Conservation (phyloP, 495 filamentous ascomycete species). For the Cryomyces minteri region DNA sequence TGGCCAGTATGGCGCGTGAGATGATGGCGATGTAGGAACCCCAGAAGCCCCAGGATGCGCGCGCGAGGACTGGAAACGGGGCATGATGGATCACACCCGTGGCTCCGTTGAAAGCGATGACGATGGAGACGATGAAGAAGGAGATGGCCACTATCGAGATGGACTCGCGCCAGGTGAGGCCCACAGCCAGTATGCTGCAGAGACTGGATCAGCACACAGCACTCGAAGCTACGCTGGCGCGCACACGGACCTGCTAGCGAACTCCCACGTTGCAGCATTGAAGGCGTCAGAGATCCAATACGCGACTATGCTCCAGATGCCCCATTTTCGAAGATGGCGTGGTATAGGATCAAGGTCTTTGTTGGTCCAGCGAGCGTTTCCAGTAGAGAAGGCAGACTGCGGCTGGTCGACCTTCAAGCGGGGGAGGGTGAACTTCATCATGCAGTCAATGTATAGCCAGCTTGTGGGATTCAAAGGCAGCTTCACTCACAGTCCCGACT, state of each 20-base stretch:
- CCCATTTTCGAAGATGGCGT: constrained; percentile 5
- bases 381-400: too few relatives aligned
- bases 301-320: constrained; percentile 11
- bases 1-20: constrained; percentile 44
- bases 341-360: constrained; percentile 9
- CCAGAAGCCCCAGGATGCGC: constrained; percentile 52
- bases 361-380: not conserved
- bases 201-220: too few relatives aligned
- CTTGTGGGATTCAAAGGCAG: too few relatives aligned
- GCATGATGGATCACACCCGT: constrained; percentile 25
- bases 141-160: constrained; percentile 19
- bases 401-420: too few relatives aligned
- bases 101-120: constrained; percentile 14
- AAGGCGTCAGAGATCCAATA: constrained; percentile 51
- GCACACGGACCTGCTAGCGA: constrained; percentile 19
- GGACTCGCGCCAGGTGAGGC: constrained; percentile 30
- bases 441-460: too few relatives aligned
- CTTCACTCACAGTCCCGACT: too few relatives aligned
- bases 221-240: too few relatives aligned
- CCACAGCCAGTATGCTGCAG: constrained; percentile 28
- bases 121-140: constrained; percentile 23
- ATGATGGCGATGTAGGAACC: constrained; percentile 48
- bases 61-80: constrained; percentile 46
- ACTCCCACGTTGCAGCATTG: constrained; percentile 42
- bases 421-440: too few relatives aligned